These are phyloP conservation scores for Rubia tinctorum DNA, from an alignment of 305 asterid species.

Conservation along the genomic window DNA sequence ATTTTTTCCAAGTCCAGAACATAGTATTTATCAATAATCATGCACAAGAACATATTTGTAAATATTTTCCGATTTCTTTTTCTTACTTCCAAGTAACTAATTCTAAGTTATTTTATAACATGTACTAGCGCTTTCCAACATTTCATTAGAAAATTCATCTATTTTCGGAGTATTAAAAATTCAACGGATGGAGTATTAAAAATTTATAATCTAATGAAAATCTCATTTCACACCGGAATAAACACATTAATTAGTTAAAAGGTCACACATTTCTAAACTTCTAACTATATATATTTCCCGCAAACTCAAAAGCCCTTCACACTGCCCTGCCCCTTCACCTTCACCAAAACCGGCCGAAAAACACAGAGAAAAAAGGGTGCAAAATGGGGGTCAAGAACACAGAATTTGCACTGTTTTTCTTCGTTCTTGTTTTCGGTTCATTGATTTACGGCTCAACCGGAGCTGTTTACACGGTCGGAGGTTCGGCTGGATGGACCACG, in stretches of 20 bases:
- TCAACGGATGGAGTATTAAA: too few relatives aligned
- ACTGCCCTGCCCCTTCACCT: neutral
- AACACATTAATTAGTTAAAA: neutral
- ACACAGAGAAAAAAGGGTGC: neutral
- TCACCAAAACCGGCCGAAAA: neutral
- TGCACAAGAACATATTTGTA: too few relatives aligned
- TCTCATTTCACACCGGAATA: too few relatives aligned
- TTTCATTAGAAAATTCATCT: too few relatives aligned
- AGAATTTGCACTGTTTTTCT: conserved; percentile 17
- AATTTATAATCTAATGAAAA: too few relatives aligned
- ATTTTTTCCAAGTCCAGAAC: too few relatives aligned
- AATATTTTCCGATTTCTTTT: too few relatives aligned
- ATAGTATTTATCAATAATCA: too few relatives aligned
- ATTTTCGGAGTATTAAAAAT: too few relatives aligned
- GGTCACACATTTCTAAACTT: neutral
- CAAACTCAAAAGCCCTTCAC: conserved; percentile 1
- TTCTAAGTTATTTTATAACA: too few relatives aligned
- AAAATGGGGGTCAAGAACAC: neutral
- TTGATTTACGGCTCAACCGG: conserved; percentile 26
- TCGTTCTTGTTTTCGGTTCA: conserved; percentile 17
- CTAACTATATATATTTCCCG: conserved; percentile 1
- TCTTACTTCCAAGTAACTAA: too few relatives aligned
- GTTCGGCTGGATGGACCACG: conserved; percentile 89
- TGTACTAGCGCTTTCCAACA: too few relatives aligned
- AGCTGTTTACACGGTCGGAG: conserved; percentile 72